Evolutionary conservation across 2,329 filamentous ascomycete species (phyloP), one percentile per base, ranked within the genome.

Genomic region (Sporothrix dimorphospora): DNA sequence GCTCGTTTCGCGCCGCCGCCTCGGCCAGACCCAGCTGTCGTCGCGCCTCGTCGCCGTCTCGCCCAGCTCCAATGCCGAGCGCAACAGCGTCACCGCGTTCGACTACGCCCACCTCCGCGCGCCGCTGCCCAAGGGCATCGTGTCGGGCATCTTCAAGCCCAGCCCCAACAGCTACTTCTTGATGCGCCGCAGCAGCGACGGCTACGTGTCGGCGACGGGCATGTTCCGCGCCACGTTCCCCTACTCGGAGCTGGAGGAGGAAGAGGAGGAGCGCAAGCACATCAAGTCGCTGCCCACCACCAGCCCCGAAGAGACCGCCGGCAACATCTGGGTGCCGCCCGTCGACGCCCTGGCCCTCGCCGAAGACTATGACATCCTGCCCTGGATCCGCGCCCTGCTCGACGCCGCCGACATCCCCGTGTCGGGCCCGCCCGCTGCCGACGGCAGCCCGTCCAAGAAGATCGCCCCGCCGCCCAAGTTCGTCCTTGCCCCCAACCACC

Each of bases 81-180:
- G 89, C 63, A 87, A 91, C 76, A 90, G 91, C 76, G 85, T 96
- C 73, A 94, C 93, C 69, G 89, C 91, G 63, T 97, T 99, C 80
- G 96, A 98, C 82, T 99, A 99, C 81, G 95, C 94, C 75, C 96
- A 99, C 80, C 87, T 99, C 67, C 92, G 95, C 79, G 95, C 94
- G 73, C 95, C 96, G 16, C 84, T 99, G 63, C 96, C 96, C 67
- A 96, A 94, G 82, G 94, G 96, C 75, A 91, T 98, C 76, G 89
- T 90, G 38, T 97, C 94, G 6, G 96, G 96, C 79, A 97, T 99
- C 78, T 98, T 98, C 85, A 91, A 93, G 78, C 91, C 90, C 73
- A 90, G 90, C 79, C 95, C 96, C 5, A 94, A 94, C 80, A 96
- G 93, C 76, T 99, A 99, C 83, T 99, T 98, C 81, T 84, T 99